Percentiles rank a stretch among this genome's conserved stretches.
Conservation (phyloP, 1,139 yeast genomes). For the Taiozyma onychis region DNA sequence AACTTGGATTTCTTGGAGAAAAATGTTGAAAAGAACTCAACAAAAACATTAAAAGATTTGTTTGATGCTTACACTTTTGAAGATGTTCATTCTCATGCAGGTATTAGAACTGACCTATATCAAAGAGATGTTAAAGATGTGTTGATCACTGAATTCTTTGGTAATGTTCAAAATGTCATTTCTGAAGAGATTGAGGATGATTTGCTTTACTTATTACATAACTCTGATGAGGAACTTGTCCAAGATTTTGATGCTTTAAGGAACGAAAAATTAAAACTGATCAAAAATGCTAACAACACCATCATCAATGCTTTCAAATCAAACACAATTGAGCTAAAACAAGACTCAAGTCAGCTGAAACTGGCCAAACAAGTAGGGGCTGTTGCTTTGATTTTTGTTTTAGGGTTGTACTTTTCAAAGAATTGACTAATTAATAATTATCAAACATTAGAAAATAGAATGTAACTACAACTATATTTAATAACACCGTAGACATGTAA, state of each 20-base stretch:
- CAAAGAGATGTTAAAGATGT: conserved; percentile 64
- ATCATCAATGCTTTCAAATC: conserved; percentile 16
- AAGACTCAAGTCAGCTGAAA: background rate
- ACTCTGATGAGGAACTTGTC: conserved; percentile 8
- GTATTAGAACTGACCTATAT: conserved; percentile 78
- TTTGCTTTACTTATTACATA: conserved; percentile 17
- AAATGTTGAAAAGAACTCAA: conserved; percentile 63
- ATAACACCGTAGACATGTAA: background rate
- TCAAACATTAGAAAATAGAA: background rate
- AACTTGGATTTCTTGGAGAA: conserved; percentile 83
- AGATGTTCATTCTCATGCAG: conserved; percentile 87
- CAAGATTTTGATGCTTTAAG: background rate
- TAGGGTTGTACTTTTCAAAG: conserved; percentile 3
- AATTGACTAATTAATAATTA: background rate
- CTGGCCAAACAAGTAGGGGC: conserved; percentile 3
- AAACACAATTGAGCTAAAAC: conserved; percentile 11
- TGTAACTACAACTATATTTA: background rate
- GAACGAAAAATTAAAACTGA: background rate
- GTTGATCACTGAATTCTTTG: conserved; percentile 87
- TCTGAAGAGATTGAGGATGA: conserved; percentile 40
- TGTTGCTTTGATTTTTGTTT: conserved; percentile 1
- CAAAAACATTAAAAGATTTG: conserved; percentile 71
- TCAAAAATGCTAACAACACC: conserved; percentile 9
- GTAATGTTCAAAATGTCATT: conserved; percentile 81
- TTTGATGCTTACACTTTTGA: conserved; percentile 81